phyloP scores from a whole-genome alignment of 2,329 filamentous ascomycete genomes.

The Ophiosphaerella narmari region DNA sequence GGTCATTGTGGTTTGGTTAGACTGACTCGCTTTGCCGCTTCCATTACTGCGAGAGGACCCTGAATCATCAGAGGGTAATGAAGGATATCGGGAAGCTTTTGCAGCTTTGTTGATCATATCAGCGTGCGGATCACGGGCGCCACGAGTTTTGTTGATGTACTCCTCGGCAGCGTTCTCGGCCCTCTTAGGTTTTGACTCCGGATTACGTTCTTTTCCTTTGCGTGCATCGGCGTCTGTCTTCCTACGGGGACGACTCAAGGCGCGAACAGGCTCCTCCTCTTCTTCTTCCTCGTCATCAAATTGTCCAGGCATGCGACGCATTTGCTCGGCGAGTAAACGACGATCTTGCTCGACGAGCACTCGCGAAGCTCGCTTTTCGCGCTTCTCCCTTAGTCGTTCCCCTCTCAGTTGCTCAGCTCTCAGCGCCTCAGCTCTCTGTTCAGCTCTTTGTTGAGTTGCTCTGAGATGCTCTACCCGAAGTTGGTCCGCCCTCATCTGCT shows the following conservation, averaged over 20 bases:
- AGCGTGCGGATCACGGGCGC: conserved; percentile 28
- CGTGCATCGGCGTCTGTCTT: conserved; percentile 26
- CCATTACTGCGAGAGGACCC: conserved; percentile 32
- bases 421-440: background rate
- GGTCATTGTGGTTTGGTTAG: conserved; percentile 33
- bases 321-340: background rate
- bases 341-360: conserved; percentile 5
- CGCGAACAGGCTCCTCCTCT: conserved; percentile 3
- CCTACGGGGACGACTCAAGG: conserved; percentile 23
- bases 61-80: conserved; percentile 32
- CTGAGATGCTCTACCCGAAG: background rate
- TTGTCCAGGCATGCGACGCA: conserved; percentile 11
- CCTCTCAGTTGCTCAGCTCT: conserved; percentile 4
- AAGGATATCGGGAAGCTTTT: conserved; percentile 27
- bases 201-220: conserved; percentile 22
- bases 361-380: conserved; percentile 17
- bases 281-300: conserved; percentile 22
- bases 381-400: conserved; percentile 3
- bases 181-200: conserved; percentile 21
- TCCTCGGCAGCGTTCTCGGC: conserved; percentile 28
- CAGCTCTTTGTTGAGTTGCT: too few species aligned
- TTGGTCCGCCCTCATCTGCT: background rate
- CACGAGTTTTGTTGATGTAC: conserved; percentile 37
- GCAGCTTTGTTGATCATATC: conserved; percentile 37
- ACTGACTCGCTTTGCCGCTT: conserved; percentile 35